These are phyloP conservation scores for Trametes villosa DNA, from an alignment of 768 basidiomycete genomes.

Conservation along the genomic window DNA sequence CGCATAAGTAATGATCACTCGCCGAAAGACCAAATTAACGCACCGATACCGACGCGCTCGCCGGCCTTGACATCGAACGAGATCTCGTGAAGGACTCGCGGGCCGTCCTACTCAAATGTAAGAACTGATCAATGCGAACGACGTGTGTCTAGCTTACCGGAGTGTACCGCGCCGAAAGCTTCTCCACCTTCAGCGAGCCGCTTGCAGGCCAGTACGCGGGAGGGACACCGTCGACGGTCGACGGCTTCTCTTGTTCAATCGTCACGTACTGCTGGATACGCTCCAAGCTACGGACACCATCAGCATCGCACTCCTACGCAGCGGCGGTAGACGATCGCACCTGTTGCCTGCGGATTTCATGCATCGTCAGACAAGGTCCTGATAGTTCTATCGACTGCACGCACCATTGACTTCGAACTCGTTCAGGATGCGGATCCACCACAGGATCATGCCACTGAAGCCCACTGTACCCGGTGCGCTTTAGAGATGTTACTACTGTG, in stretches of 20 bases:
- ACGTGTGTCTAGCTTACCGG: slow-evolving; percentile 20
- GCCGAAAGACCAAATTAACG: neutral
- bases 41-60: slow-evolving; percentile 58
- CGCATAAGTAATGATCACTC: neutral
- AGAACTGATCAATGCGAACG: too few species aligned
- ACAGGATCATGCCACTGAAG: slow-evolving; percentile 62
- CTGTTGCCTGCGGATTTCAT: slow-evolving; percentile 35
- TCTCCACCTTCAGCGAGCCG: slow-evolving; percentile 51
- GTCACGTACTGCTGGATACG: slow-evolving; percentile 56
- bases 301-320: neutral
- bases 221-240: slow-evolving; percentile 45
- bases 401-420: slow-evolving; percentile 50
- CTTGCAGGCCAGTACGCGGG: slow-evolving; percentile 67
- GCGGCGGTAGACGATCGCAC: slow-evolving; percentile 15
- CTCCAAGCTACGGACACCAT: slow-evolving; percentile 39
- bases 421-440: slow-evolving; percentile 51
- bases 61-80: slow-evolving; percentile 57
- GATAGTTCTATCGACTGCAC: slow-evolving; percentile 5
- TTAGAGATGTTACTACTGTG: neutral
- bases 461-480: slow-evolving; percentile 39
- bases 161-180: slow-evolving; percentile 52
- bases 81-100: slow-evolving; percentile 57
- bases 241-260: slow-evolving; percentile 54
- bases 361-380: neutral
- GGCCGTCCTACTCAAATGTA: slow-evolving; percentile 44